A percentile compares a stretch with the other conserved stretches of the same genome.
phyloP scores from a whole-genome alignment of 1,284 basidiomycete genomes.

The Athelia psychrophila region DNA sequence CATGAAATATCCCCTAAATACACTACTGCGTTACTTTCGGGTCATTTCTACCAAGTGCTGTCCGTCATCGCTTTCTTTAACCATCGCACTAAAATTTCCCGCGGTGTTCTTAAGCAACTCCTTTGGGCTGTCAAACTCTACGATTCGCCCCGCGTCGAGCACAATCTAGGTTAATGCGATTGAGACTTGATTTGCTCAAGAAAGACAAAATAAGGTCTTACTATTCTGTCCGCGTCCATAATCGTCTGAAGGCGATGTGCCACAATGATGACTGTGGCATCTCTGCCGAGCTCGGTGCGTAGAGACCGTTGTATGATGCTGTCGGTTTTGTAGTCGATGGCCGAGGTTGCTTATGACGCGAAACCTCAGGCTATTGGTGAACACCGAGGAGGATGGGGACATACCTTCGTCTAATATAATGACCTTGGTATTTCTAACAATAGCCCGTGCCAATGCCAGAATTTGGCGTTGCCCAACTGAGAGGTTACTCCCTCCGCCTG shows the following conservation, averaged over 20 bases:
- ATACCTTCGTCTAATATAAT: conserved; percentile 34
- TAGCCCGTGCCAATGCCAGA: conserved; percentile 30
- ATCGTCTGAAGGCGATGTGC: conserved; percentile 29
- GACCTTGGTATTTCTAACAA: conserved; percentile 30
- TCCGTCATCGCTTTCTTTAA: conserved; percentile 57
- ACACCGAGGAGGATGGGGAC: too few relatives aligned
- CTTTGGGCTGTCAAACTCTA: conserved; percentile 60
- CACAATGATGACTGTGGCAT: conserved; percentile 26
- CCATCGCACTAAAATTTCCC: conserved; percentile 52
- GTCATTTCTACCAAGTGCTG: conserved; percentile 48
- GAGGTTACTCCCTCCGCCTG: conserved; percentile 39
- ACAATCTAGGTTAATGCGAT: conserved; percentile 35
- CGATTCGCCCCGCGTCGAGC: conserved; percentile 36
- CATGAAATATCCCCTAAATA: too few relatives aligned
- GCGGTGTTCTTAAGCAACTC: conserved; percentile 51
- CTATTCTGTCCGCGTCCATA: conserved; percentile 24
- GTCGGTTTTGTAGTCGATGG: conserved; percentile 21
- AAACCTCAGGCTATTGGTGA: too few relatives aligned
- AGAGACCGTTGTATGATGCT: conserved; percentile 23
- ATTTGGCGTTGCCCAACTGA: conserved; percentile 53
- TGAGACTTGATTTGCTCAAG: background rate
- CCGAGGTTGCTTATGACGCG: conserved; percentile 14
- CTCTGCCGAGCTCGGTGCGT: conserved; percentile 20
- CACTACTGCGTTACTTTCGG: too few relatives aligned
- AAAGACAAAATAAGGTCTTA: conserved; percentile 8